Evolutionary conservation across 345 rosid species (phyloP), one percentile per base, ranked within the genome.

Genomic region (Trapa incisa): DNA sequence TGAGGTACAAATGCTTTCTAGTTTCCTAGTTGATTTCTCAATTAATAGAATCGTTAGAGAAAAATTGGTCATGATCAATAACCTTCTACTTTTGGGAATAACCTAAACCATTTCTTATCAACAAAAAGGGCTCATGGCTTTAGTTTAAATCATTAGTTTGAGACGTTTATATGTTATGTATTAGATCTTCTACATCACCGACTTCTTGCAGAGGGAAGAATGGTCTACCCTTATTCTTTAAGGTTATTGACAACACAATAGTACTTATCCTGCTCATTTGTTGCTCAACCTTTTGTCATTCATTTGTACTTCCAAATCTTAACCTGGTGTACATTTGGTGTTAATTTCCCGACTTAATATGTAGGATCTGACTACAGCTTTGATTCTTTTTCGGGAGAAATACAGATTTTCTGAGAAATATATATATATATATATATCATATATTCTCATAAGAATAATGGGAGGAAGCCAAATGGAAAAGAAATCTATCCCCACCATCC

Each of bases 1-100:
- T 65, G 98, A 92, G 96, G 95, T 91, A 82, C 47, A 52, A 38
- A 7, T 62, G 41, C 45, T 45, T 57, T 32, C 35, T 39, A n/a
- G 57, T 56, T 16, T 39, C 65, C 37, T 53, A 5, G 22, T 17
- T 17, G 33, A 53, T n/a, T 53, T 53, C 4, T 53, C 33, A 17
- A 22, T 22, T 22, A 22, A 53, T 17, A 53, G 33, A 53, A 17
- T 53, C 33, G 6, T 17, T n/a, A 17, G 33, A 15, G 16, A 53
- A 8, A 17, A 53, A 22, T 22, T 22, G 29, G 9, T 53, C 58
- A 32, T 50, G 54, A 50, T 50, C 22, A 50, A 50, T 50, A 45
- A 7, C 13, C 11, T 45, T 11, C 13, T 50, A 6, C 12, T 53
- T 53, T 17, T 17, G 22, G n/a, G 29, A 53, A 17, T 53, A 53